Percentiles rank a stretch among this genome's conserved stretches.
Evolutionary conservation across 2,329 filamentous ascomycete species (phyloP).

Genomic region (Clonostachys chloroleuca): DNA sequence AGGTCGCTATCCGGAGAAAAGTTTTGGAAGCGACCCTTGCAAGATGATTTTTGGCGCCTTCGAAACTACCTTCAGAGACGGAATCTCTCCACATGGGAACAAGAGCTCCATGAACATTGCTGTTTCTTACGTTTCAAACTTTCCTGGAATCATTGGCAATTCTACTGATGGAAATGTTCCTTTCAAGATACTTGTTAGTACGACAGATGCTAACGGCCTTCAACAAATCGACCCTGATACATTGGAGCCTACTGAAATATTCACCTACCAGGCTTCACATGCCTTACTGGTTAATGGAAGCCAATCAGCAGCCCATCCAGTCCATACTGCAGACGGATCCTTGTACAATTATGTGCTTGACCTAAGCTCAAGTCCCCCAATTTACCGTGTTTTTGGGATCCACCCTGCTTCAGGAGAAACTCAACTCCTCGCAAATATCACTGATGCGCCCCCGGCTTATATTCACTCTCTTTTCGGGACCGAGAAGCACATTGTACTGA

Average conservation of each 20-base stretch:
- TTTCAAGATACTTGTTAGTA: constrained; percentile 43
- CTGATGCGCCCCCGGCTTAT: constrained; percentile 55
- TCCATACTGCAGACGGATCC: constrained; percentile 69
- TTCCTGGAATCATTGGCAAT: not conserved
- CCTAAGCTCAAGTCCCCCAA: constrained; percentile 41
- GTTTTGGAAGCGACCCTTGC: constrained; percentile 59
- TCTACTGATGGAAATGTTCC: constrained; percentile 26
- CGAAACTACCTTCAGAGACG: constrained; percentile 11
- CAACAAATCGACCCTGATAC: constrained; percentile 65
- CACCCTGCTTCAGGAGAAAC: constrained; percentile 60
- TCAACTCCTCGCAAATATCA: constrained; percentile 65
- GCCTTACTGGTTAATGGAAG: constrained; percentile 59
- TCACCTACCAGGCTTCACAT: constrained; percentile 57
- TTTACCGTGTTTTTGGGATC: constrained; percentile 67
- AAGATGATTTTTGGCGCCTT: constrained; percentile 61
- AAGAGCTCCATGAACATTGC: constrained; percentile 57
- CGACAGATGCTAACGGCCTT: constrained; percentile 52
- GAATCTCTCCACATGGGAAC: constrained; percentile 57
- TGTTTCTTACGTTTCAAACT: constrained; percentile 27
- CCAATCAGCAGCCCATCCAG: constrained; percentile 65
- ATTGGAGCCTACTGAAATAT: constrained; percentile 65
- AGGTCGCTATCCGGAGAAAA: constrained; percentile 66
- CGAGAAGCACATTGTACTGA: constrained; percentile 65
- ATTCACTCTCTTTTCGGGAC: constrained; percentile 81
- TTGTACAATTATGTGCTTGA: constrained; percentile 80